Conservation (phyloP, 805 yeast genomes). For the Komagataella pastoris region DNA sequence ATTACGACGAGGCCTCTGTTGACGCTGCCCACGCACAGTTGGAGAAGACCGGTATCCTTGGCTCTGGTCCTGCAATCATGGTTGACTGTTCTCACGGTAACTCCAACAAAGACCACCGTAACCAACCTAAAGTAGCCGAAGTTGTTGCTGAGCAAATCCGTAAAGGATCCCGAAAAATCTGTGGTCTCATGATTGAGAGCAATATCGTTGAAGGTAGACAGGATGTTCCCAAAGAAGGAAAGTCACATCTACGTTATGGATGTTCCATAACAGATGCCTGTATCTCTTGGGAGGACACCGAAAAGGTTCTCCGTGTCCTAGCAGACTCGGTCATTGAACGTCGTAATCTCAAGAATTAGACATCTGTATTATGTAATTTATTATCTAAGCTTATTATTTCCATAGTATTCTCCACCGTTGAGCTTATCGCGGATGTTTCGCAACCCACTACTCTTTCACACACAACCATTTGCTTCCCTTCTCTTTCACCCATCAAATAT, state of each 20-base stretch:
- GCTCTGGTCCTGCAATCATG: constrained; percentile 54
- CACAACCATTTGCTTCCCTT: background rate
- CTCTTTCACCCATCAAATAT: background rate
- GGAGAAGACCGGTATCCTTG: constrained; percentile 19
- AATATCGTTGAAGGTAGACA: constrained; percentile 89
- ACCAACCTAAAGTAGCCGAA: constrained; percentile 87
- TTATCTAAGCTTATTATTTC: background rate
- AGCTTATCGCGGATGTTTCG: constrained; percentile 4
- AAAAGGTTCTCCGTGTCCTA: constrained; percentile 59
- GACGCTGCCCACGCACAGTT: constrained; percentile 59
- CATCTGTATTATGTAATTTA: background rate
- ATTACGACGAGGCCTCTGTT: constrained; percentile 76
- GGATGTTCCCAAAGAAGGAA: constrained; percentile 45
- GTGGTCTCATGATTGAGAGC: constrained; percentile 95
- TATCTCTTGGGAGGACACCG: constrained; percentile 86
- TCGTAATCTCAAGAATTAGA: constrained; percentile 27
- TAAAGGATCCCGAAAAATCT: constrained; percentile 65
- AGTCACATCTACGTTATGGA: constrained; percentile 69
- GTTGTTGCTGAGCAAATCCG: constrained; percentile 74
- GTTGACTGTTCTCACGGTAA: constrained; percentile 98
- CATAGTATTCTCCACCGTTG: background rate
- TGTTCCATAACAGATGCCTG: constrained; percentile 96
- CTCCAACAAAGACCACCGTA: constrained; percentile 84
- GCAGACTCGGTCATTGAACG: constrained; percentile 78
- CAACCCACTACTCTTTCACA: background rate